Conservation (phyloP, 2,329 filamentous ascomycete species). For the Trichoderma koningii region DNA sequence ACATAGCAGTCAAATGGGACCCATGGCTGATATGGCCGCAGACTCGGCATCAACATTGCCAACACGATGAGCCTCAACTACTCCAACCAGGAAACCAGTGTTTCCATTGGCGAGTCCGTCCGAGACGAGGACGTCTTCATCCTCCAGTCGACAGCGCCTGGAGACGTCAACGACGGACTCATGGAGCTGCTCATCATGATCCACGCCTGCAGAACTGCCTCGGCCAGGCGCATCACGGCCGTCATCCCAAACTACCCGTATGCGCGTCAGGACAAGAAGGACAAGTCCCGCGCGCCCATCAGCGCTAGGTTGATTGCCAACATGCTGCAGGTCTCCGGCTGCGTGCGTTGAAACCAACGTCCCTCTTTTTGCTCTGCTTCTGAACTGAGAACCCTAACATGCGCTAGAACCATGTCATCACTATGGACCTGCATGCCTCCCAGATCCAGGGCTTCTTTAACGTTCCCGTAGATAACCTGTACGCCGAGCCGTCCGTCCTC, state of each 20-base stretch:
- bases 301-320: conserved; percentile 95
- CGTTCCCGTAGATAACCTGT: conserved; percentile 73
- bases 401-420: conserved; percentile 65
- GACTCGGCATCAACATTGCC: conserved; percentile 74
- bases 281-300: conserved; percentile 90
- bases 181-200: conserved; percentile 99
- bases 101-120: conserved; percentile 94
- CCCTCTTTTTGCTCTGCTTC: conserved; percentile 5
- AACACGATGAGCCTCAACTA: conserved; percentile 82
- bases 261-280: conserved; percentile 96
- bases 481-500: conserved; percentile 89
- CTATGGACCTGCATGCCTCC: conserved; percentile 91
- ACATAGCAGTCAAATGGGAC: not conserved
- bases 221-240: conserved; percentile 86
- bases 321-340: conserved; percentile 94
- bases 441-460: conserved; percentile 98
- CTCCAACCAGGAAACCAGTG: conserved; percentile 84
- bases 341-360: conserved; percentile 44
- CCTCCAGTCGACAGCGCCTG: conserved; percentile 88
- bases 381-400: conserved; percentile 23
- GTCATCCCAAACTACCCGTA: conserved; percentile 97
- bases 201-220: conserved; percentile 74
- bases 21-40: conserved; percentile 41
- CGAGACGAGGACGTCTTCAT: conserved; percentile 99
- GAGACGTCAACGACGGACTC: conserved; percentile 95